These are phyloP conservation scores for Theobroma grandiflorum DNA, from an alignment of 441 rosid genomes.

Conservation along the genomic window DNA sequence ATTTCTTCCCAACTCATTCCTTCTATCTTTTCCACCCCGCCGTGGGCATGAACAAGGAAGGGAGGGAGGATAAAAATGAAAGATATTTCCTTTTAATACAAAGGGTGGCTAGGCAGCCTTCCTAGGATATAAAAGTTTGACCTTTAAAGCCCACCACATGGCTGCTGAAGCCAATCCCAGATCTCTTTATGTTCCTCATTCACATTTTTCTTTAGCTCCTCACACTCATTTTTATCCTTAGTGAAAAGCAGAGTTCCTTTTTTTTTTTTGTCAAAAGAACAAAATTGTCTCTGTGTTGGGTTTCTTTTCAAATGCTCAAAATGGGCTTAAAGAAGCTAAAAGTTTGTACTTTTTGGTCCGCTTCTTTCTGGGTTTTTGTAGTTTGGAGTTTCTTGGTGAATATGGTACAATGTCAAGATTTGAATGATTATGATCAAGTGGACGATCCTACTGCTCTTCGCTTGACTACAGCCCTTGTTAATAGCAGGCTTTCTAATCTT, in stretches of 20 bases:
- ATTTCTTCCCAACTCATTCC: background rate
- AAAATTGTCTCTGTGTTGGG: background rate
- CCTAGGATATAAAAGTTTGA: background rate
- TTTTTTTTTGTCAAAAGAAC: background rate
- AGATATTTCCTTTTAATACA: too few species aligned
- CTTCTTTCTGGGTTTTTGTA: constrained; percentile 48
- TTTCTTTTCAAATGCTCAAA: constrained; percentile 21
- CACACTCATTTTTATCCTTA: background rate
- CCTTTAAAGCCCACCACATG: constrained; percentile 15
- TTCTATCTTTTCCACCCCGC: background rate
- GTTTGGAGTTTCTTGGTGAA: constrained; percentile 43
- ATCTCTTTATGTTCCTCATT: constrained; percentile 2
- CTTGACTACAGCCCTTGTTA: constrained; percentile 55
- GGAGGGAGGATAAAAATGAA: background rate
- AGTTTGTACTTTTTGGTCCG: constrained; percentile 38
- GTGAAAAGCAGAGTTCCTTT: background rate
- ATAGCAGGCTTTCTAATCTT: constrained; percentile 62
- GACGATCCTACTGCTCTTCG: constrained; percentile 65
- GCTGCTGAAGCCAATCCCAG: constrained; percentile 3
- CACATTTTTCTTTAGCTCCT: constrained; percentile 7
- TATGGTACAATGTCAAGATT: constrained; percentile 59
- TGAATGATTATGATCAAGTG: constrained; percentile 47
- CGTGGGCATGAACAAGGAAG: background rate
- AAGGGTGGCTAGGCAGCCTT: background rate
- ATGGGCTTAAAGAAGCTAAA: constrained; percentile 49